Conservation (phyloP, 129 eudicot genomes). For the Escallonia rubra region DNA sequence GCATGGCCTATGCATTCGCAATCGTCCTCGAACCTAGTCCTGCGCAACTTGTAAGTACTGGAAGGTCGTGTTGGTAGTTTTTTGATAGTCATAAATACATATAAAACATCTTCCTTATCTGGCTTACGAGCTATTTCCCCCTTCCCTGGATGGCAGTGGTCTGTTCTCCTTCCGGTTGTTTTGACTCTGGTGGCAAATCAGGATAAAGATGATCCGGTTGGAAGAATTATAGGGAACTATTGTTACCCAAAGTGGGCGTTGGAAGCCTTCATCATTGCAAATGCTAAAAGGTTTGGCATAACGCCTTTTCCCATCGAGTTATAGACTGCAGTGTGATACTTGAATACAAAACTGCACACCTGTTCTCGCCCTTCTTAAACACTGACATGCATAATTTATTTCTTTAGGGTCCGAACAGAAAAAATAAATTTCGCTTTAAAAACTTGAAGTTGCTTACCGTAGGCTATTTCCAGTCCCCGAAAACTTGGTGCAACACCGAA, state of each 20-base stretch:
- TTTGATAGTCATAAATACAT: background rate
- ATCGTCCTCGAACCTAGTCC: conserved; percentile 75
- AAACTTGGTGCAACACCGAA: too few relatives aligned
- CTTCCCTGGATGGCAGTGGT: conserved; percentile 48
- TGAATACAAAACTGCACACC: background rate
- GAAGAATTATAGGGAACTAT: conserved; percentile 34
- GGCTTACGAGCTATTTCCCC: background rate
- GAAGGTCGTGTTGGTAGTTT: background rate
- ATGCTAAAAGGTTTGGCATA: conserved; percentile 69
- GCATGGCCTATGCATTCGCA: conserved; percentile 81
- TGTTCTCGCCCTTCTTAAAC: background rate
- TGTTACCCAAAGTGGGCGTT: conserved; percentile 89
- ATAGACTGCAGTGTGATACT: background rate
- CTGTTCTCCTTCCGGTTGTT: conserved; percentile 94
- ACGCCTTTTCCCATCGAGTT: background rate
- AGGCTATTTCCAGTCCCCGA: too few relatives aligned
- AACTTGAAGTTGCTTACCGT: too few relatives aligned
- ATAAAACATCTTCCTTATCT: background rate
- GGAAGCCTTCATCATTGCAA: conserved; percentile 83
- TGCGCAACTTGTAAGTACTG: conserved; percentile 74
- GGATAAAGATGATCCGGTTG: conserved; percentile 39
- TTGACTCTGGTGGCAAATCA: conserved; percentile 79
- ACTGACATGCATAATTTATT: too few relatives aligned
- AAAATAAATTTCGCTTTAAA: too few relatives aligned
- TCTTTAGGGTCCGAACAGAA: too few relatives aligned